Evolutionary conservation across 805 yeast genomes (phyloP).

Genomic region (Schwanniomyces sp.): DNA sequence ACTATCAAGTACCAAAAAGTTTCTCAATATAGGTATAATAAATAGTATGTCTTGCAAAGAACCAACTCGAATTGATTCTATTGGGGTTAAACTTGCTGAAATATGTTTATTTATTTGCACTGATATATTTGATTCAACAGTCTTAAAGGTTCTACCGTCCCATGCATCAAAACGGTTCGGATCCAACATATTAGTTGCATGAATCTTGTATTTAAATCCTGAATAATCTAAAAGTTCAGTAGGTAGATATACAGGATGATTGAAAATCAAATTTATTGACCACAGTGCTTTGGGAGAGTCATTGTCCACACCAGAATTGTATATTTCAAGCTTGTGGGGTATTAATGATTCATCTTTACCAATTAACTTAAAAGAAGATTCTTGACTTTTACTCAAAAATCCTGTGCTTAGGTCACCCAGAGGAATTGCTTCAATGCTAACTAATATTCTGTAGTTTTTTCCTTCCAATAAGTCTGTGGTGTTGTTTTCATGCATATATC

Average conservation of each 20-base stretch:
- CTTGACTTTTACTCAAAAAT: conserved; percentile 18
- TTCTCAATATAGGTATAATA: conserved; percentile 30
- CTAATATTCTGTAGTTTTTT: conserved; percentile 16
- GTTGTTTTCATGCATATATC: conserved; percentile 6
- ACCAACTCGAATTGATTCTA: conserved; percentile 21
- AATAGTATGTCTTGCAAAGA: conserved; percentile 22
- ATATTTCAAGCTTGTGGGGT: conserved; percentile 3
- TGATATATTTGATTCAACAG: not conserved
- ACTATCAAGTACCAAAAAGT: conserved; percentile 27
- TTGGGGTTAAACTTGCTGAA: conserved; percentile 15
- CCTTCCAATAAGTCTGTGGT: conserved; percentile 11
- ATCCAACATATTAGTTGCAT: not conserved
- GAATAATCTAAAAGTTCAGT: conserved; percentile 27
- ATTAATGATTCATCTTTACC: conserved; percentile 7
- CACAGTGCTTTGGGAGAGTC: conserved; percentile 13
- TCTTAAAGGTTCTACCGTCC: conserved; percentile 1
- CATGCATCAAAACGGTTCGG: conserved; percentile 8
- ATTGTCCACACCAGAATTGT: conserved; percentile 5
- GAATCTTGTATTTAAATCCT: conserved; percentile 12
- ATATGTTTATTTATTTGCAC: conserved; percentile 2
- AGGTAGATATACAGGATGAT: conserved; percentile 27
- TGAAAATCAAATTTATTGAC: conserved; percentile 24
- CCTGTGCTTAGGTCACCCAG: conserved; percentile 11
- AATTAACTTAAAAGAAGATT: conserved; percentile 21
- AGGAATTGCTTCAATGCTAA: conserved; percentile 18